phyloP scores from a whole-genome alignment of 768 basidiomycete species.

The Lactarius indigo region DNA sequence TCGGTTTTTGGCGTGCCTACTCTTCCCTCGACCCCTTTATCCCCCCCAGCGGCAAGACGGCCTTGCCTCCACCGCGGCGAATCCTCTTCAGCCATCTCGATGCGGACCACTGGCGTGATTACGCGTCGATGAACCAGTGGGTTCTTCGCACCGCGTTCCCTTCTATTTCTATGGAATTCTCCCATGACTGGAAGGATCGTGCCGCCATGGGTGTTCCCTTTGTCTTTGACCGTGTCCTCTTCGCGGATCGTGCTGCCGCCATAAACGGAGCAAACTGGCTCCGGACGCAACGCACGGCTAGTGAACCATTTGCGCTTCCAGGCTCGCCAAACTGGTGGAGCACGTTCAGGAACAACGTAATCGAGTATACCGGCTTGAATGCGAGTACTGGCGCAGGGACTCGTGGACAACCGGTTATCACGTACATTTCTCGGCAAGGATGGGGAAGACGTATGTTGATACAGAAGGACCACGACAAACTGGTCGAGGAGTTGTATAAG shows the following conservation, averaged over 20 bases:
- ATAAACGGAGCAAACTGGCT: slow-evolving; percentile 66
- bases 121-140: slow-evolving; percentile 88
- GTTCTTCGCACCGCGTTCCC: slow-evolving; percentile 79
- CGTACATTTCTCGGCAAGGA: slow-evolving; percentile 84
- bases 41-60: slow-evolving; percentile 58
- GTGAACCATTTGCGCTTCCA: slow-evolving; percentile 69
- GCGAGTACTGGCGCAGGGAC: slow-evolving; percentile 38
- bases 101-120: slow-evolving; percentile 84
- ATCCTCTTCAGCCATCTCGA: slow-evolving; percentile 74
- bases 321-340: slow-evolving; percentile 85
- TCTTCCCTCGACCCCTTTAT: slow-evolving; percentile 73
- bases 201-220: slow-evolving; percentile 62
- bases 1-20: slow-evolving; percentile 91
- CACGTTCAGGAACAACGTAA: slow-evolving; percentile 66
- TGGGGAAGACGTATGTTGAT: slow-evolving; percentile 86
- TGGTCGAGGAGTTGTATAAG: slow-evolving; percentile 70
- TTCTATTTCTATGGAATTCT: slow-evolving; percentile 73
- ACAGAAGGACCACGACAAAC: slow-evolving; percentile 68
- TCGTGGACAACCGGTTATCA: slow-evolving; percentile 69
- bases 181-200: slow-evolving; percentile 81
- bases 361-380: slow-evolving; percentile 64
- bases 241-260: slow-evolving; percentile 83
- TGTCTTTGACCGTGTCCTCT: slow-evolving; percentile 82
- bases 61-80: slow-evolving; percentile 69
- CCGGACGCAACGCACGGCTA: slow-evolving; percentile 72